A percentile compares a stretch with the other conserved stretches of the same genome.
These are phyloP conservation scores for Populus hybrid DNA, from an alignment of 441 rosid genomes.

Conservation along the genomic window DNA sequence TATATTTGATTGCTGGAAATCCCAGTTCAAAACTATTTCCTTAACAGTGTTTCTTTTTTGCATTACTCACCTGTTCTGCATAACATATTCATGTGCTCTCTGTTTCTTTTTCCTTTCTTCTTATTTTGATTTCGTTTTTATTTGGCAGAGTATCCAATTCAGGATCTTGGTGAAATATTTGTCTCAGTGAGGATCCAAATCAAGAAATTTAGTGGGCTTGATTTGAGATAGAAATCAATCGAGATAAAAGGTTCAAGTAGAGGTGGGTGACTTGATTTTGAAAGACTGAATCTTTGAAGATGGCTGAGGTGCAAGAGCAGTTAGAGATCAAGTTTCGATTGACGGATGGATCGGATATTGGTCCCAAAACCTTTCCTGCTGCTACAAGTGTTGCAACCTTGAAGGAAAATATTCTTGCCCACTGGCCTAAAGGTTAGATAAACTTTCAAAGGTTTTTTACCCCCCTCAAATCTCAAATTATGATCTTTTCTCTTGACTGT, in stretches of 20 bases:
- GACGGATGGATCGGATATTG: slow-evolving; percentile 90
- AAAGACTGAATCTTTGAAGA: slow-evolving; percentile 27
- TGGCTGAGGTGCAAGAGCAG: slow-evolving; percentile 79
- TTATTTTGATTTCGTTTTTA: not conserved
- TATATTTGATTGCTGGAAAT: slow-evolving; percentile 11
- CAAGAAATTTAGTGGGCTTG: slow-evolving; percentile 18
- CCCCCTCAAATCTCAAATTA: not conserved
- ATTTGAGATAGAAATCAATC: slow-evolving; percentile 18
- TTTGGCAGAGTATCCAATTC: slow-evolving; percentile 28
- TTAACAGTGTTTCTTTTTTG: slow-evolving; percentile 8
- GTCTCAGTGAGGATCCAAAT: slow-evolving; percentile 14
- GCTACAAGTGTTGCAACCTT: slow-evolving; percentile 79
- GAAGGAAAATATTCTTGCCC: slow-evolving; percentile 90
- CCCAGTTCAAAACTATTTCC: slow-evolving; percentile 6
- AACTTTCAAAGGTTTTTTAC: not conserved
- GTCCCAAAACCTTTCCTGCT: slow-evolving; percentile 80
- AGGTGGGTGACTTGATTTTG: slow-evolving; percentile 25
- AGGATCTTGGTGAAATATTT: slow-evolving; percentile 21
- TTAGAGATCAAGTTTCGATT: slow-evolving; percentile 91
- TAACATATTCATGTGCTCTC: not conserved
- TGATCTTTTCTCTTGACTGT: not conserved
- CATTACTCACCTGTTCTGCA: slow-evolving; percentile 5
- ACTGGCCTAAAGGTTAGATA: slow-evolving; percentile 91
- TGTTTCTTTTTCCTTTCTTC: too few species aligned
- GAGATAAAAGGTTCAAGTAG: slow-evolving; percentile 23